A percentile compares a stretch with the other conserved stretches of the same genome.
Evolutionary conservation across 2,329 filamentous ascomycete genomes (phyloP).

Genomic region (Penicillium sp.): DNA sequence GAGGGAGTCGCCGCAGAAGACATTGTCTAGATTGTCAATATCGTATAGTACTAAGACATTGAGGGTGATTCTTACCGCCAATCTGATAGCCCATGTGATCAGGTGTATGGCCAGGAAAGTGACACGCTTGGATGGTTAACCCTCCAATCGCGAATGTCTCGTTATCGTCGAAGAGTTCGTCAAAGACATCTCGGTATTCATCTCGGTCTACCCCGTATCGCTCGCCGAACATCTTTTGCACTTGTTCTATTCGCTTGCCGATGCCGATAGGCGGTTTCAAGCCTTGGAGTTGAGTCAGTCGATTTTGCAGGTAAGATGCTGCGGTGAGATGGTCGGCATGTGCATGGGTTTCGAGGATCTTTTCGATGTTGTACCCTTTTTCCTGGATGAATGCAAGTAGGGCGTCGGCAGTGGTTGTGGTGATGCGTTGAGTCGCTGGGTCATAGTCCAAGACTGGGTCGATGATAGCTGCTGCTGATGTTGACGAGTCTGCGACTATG

Average conservation of each 20-base stretch:
- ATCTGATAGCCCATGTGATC: slow-evolving; percentile 59
- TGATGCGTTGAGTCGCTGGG: slow-evolving; percentile 40
- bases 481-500: slow-evolving; percentile 51
- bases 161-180: slow-evolving; percentile 51
- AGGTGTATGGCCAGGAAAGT: slow-evolving; percentile 59
- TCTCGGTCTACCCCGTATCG: slow-evolving; percentile 45
- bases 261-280: slow-evolving; percentile 49
- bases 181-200: slow-evolving; percentile 49
- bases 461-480: slow-evolving; percentile 51
- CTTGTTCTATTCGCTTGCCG: slow-evolving; percentile 51
- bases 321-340: slow-evolving; percentile 53
- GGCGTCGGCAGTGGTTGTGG: slow-evolving; percentile 49
- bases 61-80: slow-evolving; percentile 32
- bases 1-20: slow-evolving; percentile 52
- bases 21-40: slow-evolving; percentile 38
- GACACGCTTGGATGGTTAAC: slow-evolving; percentile 46
- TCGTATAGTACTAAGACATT: slow-evolving; percentile 1
- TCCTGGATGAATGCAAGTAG: slow-evolving; percentile 44
- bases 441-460: slow-evolving; percentile 59
- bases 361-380: slow-evolving; percentile 46
- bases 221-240: slow-evolving; percentile 50
- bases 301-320: slow-evolving; percentile 51
- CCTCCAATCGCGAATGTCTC: slow-evolving; percentile 50
- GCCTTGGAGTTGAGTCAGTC: slow-evolving; percentile 35
- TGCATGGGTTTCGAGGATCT: slow-evolving; percentile 56